These are phyloP conservation scores for Ampelocalamus luodianensis DNA, from an alignment of 176 grass and related monocot genomes.

Conservation along the genomic window DNA sequence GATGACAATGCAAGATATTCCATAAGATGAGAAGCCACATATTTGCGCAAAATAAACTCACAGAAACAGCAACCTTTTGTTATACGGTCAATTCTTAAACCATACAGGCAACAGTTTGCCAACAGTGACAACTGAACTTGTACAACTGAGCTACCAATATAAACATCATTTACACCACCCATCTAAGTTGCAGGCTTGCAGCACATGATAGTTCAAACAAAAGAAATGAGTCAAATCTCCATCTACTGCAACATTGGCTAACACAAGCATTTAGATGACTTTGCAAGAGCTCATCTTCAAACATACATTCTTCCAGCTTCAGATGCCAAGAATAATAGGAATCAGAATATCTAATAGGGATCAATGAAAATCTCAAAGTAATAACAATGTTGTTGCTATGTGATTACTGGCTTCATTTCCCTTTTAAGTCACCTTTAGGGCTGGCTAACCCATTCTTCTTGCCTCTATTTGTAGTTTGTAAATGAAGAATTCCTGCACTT, in stretches of 20 bases:
- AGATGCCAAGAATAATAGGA: background rate
- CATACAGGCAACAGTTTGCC: conserved; percentile 13
- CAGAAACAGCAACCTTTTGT: conserved; percentile 6
- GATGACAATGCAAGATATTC: conserved; percentile 1
- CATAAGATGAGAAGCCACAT: background rate
- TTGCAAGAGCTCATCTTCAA: conserved; percentile 17
- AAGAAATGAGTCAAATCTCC: background rate
- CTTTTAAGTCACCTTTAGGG: conserved; percentile 39
- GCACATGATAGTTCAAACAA: background rate
- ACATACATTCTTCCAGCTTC: conserved; percentile 27
- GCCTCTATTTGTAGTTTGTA: conserved; percentile 46
- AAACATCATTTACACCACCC: conserved; percentile 49
- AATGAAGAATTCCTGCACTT: conserved; percentile 45
- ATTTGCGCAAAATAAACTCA: background rate
- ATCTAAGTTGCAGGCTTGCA: background rate
- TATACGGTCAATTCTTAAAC: background rate
- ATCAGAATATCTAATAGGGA: conserved; percentile 32
- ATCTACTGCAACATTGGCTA: background rate
- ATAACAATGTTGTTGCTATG: conserved; percentile 33
- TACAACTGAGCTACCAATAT: conserved; percentile 45
- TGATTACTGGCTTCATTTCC: conserved; percentile 44
- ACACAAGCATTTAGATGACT: background rate
- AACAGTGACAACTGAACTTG: conserved; percentile 27
- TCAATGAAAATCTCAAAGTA: conserved; percentile 40
- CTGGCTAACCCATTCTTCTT: conserved; percentile 42